Evolutionary conservation across 1,284 basidiomycete species (phyloP), one percentile per base, ranked within the genome.

Genomic region (Lentinus polychrous): DNA sequence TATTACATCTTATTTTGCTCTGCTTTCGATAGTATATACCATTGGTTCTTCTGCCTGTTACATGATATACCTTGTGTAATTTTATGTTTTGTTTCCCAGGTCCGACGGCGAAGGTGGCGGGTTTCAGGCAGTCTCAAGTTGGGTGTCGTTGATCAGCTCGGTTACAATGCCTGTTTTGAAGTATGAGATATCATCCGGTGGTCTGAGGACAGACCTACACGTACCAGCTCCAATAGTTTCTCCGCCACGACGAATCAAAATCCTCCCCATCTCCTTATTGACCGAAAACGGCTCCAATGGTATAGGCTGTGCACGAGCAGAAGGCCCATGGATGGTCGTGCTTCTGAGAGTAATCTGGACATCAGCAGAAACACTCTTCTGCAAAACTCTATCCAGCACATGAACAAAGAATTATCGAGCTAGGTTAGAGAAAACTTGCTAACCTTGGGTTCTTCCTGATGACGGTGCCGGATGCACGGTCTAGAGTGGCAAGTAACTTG

Each of bases 261-360:
- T 79, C 37, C 95, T 73, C 0, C 94, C 94, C 95, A 99, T 96
- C 55, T 96, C 92, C 68, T 98, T 98, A 69, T 94, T 98, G n/a
- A 73, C 72, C 2, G 81, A 68, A 53, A 95, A 95, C 1, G 88
- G 79, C 63, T 99, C 95, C 15, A 96, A 63, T 2, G 94, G 90
- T 24, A 96, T 85, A 1, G 81, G 75, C 8, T 81, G 74, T 31
- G 72, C 70, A 24, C 66, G 63, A 0, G 74, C 53, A 1, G 68
- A 61, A 7, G 76, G 65, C 3, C 78, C 75, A 1, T 75, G 75
- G 38, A 77, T 69, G 12, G 72, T 68, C 4, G 74, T 70, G 2
- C 73, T 70, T 17, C 92, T 79, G 18, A 96, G 62, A 2, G 80
- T 78, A 45, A 99, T 81, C 58, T 91, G 83, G 0, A 98, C 84